Evolutionary conservation across 2,329 filamentous ascomycete species (phyloP).

Genomic region (Paraphoma chrysanthemicola): DNA sequence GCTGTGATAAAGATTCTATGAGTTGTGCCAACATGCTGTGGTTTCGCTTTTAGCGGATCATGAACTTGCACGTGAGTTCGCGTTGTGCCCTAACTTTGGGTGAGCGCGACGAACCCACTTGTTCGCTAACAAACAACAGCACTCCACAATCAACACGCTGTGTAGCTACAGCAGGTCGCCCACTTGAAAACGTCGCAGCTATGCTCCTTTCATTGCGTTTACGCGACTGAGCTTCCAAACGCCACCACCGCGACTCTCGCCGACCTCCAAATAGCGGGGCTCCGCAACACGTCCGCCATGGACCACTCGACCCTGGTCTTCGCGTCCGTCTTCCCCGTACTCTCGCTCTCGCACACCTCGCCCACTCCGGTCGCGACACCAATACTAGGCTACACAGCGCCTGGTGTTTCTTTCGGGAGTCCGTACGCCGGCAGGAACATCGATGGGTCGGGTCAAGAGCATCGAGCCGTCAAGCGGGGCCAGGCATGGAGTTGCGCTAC

Average conservation of each 20-base stretch:
- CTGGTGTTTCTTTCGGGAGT: conserved; percentile 51
- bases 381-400: conserved; percentile 49
- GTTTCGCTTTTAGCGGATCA: background rate
- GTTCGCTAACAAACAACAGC: conserved; percentile 2
- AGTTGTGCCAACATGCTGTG: no score
- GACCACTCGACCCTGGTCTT: conserved; percentile 48
- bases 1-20: no score
- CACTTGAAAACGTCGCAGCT: background rate
- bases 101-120: conserved; percentile 11
- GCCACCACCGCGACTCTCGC: background rate
- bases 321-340: conserved; percentile 54
- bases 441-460: conserved; percentile 46
- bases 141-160: background rate
- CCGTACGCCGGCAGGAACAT: conserved; percentile 29
- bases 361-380: conserved; percentile 55
- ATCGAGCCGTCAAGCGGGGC: conserved; percentile 44
- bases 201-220: background rate
- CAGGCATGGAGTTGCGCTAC: conserved; percentile 57
- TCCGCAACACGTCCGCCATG: conserved; percentile 34
- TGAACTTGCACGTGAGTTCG: conserved; percentile 17
- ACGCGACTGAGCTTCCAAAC: background rate
- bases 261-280: conserved; percentile 25
- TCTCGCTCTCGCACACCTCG: conserved; percentile 49
- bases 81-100: conserved; percentile 14
- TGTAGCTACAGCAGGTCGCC: background rate